Evolutionary conservation across 495 filamentous ascomycete genomes (phyloP), one percentile per base, ranked within the genome.

Genomic region (Poronia punctata): DNA sequence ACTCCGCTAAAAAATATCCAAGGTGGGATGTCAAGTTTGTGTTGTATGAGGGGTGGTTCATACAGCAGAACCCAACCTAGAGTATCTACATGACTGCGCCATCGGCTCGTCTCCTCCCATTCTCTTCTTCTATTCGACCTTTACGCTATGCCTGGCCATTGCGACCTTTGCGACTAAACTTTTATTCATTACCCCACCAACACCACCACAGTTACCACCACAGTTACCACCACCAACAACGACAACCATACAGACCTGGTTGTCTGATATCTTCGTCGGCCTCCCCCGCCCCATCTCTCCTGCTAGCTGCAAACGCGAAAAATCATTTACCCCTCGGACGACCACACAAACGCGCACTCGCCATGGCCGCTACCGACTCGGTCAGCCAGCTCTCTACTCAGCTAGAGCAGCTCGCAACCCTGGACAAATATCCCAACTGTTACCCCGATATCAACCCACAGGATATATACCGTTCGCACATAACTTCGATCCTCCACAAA

Each of bases 381-480:
- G 60, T 70, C 45, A 59, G 62, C 11, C 44, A 63, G 48, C 58
- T 68, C 38, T 52, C 55, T 12, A 43, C 52, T 33, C 50, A 62
- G 54, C 54, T 72, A 33, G 56, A 63, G 40, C 27, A 45, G 42
- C 59, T 72, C 49, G 59, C 60, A 7, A 52, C 56, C 25, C 38
- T 67, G 36, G 56, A 62, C 21, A 63, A 63, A 35, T 82, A 68
- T 46, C 73, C 75, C 27, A 68, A 67, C 45, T 74, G 70, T 24
- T 64, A 76, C 46, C 85, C 88, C 16, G 72, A 81, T 7, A 43
- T 78, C 53, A 98, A 98, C 68, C 84, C 86, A 16, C 71, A 88
- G 42, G 90, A 98, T 59, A 68, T 94, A 44, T 97, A 90, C 71
- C 76, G 92, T 27, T 76, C 82, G 35, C 86, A 94, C 48, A 80